Evolutionary conservation across 495 filamentous ascomycete species (phyloP), one percentile per base, ranked within the genome.

Genomic region (Aspergillus heteromorphus): DNA sequence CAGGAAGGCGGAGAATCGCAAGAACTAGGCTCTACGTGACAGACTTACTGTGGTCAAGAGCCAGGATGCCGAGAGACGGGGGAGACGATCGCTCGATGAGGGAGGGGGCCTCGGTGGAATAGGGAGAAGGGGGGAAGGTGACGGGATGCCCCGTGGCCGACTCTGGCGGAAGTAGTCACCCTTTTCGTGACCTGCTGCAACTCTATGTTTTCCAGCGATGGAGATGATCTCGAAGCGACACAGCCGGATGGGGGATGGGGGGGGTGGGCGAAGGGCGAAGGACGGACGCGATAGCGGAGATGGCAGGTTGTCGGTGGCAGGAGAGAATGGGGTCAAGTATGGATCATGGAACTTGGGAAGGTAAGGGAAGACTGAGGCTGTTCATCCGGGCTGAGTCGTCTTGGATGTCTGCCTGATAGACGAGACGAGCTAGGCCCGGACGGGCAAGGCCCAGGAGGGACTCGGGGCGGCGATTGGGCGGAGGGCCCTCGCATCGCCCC

Each of bases 351-450:
- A 18, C 20, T 43, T 29, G 43, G 55, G 29, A 42, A 21, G 52
- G 51, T 30, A 47, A 50, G 50, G 56, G 54, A 59, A 47, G 43
- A 47, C 17, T 47, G 43, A 47, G 43, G 43, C 43, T 47, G 43
- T 47, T 47, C 43, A n/a, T 53, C 58, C 59, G 57, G 54, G 63
- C 65, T 61, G 64, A 68, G 56, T 61, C 64, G 63, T 57, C 58
- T 67, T 64, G 60, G 68, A 64, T 68, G 71, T 74, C 71, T 74
- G 71, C 71, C 71, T 74, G 66, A 71, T 71, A 66, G 71, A 68
- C 64, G 67, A 69, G 64, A 0, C 2, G 50, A 47, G 41, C 67
- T 69, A 72, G 42, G 2, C 60, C 58, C 34, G 3, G 63, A 55
- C 47, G 38, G 53, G 58, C 54, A 56, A 56, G 45, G 53, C 7